Percentiles rank a stretch among this genome's conserved stretches.
Evolutionary conservation across 495 filamentous ascomycete genomes (phyloP).

Genomic region (Penicillium coffeae): DNA sequence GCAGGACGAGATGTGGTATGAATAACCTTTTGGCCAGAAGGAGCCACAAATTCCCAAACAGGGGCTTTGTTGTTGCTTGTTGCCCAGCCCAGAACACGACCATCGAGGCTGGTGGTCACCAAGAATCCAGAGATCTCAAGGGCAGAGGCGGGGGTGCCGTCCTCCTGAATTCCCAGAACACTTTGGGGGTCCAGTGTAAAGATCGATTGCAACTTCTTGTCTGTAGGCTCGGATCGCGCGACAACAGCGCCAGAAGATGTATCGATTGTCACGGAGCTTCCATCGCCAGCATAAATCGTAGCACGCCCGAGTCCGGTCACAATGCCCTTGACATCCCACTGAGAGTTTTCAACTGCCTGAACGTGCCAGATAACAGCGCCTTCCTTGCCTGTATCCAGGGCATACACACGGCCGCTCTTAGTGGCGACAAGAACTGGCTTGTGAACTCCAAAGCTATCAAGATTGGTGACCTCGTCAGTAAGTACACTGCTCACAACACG

Average conservation of each 20-base stretch:
- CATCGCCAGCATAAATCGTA: constrained; percentile 54
- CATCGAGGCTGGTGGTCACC: constrained; percentile 58
- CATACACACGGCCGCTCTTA: constrained; percentile 70
- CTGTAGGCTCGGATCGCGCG: constrained; percentile 29
- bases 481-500: constrained; percentile 68
- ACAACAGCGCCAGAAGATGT: constrained; percentile 54
- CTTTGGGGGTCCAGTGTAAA: constrained; percentile 24
- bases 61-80: constrained; percentile 43
- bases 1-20: constrained; percentile 61
- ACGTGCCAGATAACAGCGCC: constrained; percentile 73
- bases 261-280: constrained; percentile 55
- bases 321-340: constrained; percentile 69
- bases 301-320: constrained; percentile 53
- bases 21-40: constrained; percentile 61
- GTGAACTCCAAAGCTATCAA: constrained; percentile 83
- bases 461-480: constrained; percentile 52
- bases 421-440: constrained; percentile 82
- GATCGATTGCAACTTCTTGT: constrained; percentile 29
- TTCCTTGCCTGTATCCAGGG: constrained; percentile 70
- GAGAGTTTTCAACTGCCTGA: constrained; percentile 53
- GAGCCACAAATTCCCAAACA: constrained; percentile 74
- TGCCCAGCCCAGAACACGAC: constrained; percentile 58
- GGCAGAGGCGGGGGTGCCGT: constrained; percentile 31
- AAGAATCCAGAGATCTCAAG: constrained; percentile 37
- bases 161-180: constrained; percentile 29